Conservation (phyloP, 2,329 filamentous ascomycete species). For the Aspergillus phoenicis region DNA sequence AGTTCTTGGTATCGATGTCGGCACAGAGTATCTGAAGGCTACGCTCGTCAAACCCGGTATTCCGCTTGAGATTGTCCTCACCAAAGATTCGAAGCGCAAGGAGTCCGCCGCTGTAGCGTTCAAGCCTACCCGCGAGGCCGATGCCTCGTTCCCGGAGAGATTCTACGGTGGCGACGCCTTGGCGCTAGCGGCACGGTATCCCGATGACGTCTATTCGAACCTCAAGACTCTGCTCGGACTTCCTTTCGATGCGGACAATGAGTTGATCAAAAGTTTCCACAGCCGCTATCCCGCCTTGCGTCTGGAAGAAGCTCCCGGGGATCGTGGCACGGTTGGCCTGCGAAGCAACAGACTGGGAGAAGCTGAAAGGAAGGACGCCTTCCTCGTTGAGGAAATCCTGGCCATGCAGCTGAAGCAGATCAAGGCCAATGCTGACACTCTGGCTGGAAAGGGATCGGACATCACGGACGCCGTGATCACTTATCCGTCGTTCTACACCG, state of each 20-base stretch:
- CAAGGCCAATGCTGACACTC: slow-evolving; percentile 79
- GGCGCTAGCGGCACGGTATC: slow-evolving; percentile 82
- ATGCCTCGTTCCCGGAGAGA: slow-evolving; percentile 77
- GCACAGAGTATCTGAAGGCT: slow-evolving; percentile 96
- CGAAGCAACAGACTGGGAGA: slow-evolving; percentile 70
- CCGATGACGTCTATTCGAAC: slow-evolving; percentile 91
- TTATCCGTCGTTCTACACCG: slow-evolving; percentile 84
- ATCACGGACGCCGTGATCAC: slow-evolving; percentile 87
- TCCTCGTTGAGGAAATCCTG: slow-evolving; percentile 86
- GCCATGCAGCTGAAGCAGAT: slow-evolving; percentile 96
- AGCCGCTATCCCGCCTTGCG: slow-evolving; percentile 77
- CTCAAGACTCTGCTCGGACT: slow-evolving; percentile 88
- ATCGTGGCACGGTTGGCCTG: slow-evolving; percentile 74
- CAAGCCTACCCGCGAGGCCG: slow-evolving; percentile 74
- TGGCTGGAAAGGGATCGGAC: slow-evolving; percentile 73
- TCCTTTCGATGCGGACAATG: slow-evolving; percentile 44
- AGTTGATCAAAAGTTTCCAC: slow-evolving; percentile 69
- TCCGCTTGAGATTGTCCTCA: slow-evolving; percentile 95
- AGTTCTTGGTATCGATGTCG: slow-evolving; percentile 89
- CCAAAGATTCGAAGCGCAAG: slow-evolving; percentile 96
- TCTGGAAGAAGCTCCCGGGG: slow-evolving; percentile 56
- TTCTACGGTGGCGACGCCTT: slow-evolving; percentile 90
- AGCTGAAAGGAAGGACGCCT: slow-evolving; percentile 64
- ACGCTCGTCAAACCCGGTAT: slow-evolving; percentile 94
- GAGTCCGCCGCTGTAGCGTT: slow-evolving; percentile 89